Evolutionary conservation across 352 stramenopile genomes (phyloP), one percentile per base, ranked within the genome.

Genomic region (Phytophthora pseudosyringae): DNA sequence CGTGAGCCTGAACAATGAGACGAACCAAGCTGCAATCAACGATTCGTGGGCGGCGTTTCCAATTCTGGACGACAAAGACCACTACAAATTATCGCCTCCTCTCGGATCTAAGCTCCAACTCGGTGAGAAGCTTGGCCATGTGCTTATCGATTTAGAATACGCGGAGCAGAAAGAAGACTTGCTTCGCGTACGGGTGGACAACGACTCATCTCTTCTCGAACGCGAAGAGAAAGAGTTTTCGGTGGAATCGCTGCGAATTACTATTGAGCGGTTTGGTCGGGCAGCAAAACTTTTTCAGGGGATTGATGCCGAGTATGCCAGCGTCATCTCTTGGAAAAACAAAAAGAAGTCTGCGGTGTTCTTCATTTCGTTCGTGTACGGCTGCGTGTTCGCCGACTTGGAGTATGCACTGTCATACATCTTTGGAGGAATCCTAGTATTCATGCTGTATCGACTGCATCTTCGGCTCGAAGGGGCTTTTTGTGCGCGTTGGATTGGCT

Each of bases 271-370:
- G 3, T 78, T 94, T 59, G 72, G 73, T 32, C 81, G 86, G 11
- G 79, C 88, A 15, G 74, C 91, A 28, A 83, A 87, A 41, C 64
- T 77, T 4, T 80, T 94, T n/a, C 83, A 90, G 51, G 89, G 79
- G 64, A 64, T 91, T 44, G 88, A 94, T 57, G 75, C 83, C 16
- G 75, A 90, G 48, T 96, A 96, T 54, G 71, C 67, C 29, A 77
- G 88, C 31, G 76, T 96, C 13, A 96, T 96, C 54, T 80, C 84
- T 16, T 96, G 88, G 88, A 94, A 93, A 48, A 88, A 93, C 78
- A 89, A 81, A 50, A 87, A 83, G 51, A 93, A 91, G 52, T 96
- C 88, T 7, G 71, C 67, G 7, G 64, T 94, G 6, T 83, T 73
- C 49, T 80, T 96, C 32, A 45, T 62, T 35, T 45, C 73, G 21